phyloP scores from a whole-genome alignment of 495 filamentous ascomycete species.

The Parachaetomium inaequale region DNA sequence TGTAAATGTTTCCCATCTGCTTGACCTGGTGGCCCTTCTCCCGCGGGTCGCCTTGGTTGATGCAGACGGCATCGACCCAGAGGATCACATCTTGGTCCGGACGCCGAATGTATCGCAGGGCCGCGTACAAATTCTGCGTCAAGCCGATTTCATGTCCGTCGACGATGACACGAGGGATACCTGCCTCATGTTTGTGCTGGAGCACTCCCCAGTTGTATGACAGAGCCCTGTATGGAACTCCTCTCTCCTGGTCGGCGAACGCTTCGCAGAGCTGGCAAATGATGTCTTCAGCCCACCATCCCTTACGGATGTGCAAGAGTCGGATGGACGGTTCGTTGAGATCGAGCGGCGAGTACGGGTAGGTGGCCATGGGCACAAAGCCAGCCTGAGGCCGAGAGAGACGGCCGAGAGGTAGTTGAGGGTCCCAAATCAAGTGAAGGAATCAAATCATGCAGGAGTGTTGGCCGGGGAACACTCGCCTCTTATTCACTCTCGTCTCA shows the following conservation, averaged over 20 bases:
- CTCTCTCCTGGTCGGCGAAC: background rate
- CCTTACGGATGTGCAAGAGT: constrained; percentile 1
- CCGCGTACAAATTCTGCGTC: background rate
- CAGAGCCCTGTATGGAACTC: constrained; percentile 7
- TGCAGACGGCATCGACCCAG: constrained; percentile 4
- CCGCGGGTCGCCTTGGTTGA: constrained; percentile 20
- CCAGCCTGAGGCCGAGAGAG: background rate
- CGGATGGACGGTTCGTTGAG: background rate
- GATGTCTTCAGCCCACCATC: background rate
- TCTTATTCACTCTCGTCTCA: too few species aligned
- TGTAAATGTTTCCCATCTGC: constrained; percentile 31
- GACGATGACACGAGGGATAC: background rate
- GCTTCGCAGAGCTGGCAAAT: constrained; percentile 7
- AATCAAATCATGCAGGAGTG: too few species aligned
- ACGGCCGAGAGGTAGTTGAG: background rate
- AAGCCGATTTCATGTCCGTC: background rate
- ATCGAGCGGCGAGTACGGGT: constrained; percentile 4
- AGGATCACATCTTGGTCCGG: background rate
- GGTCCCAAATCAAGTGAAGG: background rate
- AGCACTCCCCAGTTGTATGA: constrained; percentile 8
- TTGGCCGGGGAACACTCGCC: too few species aligned
- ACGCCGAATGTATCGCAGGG: background rate
- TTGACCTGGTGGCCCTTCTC: constrained; percentile 31
- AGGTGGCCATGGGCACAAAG: background rate
- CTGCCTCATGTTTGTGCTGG: background rate